Conservation (phyloP, 148 eudicot genomes). For the Camellia lanceoleosa region DNA sequence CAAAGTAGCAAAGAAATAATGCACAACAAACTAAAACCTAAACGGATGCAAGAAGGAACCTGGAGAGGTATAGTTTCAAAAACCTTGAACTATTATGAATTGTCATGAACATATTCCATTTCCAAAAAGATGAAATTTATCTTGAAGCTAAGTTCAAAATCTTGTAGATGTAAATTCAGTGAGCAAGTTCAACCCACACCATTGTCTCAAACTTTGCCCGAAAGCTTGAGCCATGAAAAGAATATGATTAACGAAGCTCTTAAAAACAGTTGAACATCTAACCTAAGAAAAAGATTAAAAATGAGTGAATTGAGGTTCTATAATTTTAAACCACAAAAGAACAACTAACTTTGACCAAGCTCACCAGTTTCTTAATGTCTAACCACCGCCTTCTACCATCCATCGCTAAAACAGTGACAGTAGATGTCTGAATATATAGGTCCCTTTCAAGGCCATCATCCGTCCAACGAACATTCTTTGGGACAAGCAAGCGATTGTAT, state of each 20-base stretch:
- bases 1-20: not conserved
- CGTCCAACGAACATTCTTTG: slow-evolving; percentile 58
- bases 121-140: not conserved
- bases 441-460: slow-evolving; percentile 85
- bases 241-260: too few relatives aligned
- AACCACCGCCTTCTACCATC: slow-evolving; percentile 97
- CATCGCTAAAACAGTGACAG: slow-evolving; percentile 88
- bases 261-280: slow-evolving; percentile 2
- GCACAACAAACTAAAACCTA: slow-evolving; percentile 7
- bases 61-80: too few relatives aligned
- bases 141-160: not conserved
- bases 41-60: not conserved
- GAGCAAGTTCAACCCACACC: not conserved
- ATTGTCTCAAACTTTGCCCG: not conserved
- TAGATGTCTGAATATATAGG: slow-evolving; percentile 69
- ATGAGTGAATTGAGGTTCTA: not conserved
- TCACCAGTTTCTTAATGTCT: slow-evolving; percentile 91
- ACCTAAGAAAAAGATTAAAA: slow-evolving; percentile 7
- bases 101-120: not conserved
- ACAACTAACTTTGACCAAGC: slow-evolving; percentile 28
- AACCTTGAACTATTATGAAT: not conserved
- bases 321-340: not conserved
- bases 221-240: too few relatives aligned
- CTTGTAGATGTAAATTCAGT: not conserved
- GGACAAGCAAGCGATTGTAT: slow-evolving; percentile 60